These are phyloP conservation scores for Boletus tylopilopsis DNA, from an alignment of 768 basidiomycete species.

Conservation along the genomic window DNA sequence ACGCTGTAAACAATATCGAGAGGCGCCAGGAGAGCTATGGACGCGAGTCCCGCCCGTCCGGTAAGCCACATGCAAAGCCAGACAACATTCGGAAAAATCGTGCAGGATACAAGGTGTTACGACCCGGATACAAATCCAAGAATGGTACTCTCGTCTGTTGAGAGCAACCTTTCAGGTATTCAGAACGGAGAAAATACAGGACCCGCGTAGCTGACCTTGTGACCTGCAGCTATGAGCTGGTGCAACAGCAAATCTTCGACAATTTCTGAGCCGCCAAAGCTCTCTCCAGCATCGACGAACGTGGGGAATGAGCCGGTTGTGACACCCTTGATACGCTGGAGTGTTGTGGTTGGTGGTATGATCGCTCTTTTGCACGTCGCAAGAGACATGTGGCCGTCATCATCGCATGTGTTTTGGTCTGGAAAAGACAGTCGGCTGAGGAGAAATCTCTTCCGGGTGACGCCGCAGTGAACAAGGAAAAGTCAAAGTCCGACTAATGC, in stretches of 20 bases:
- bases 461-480: conserved; percentile 64
- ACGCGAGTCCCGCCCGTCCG: conserved; percentile 68
- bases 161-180: conserved; percentile 60
- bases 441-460: conserved; percentile 90
- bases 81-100: conserved; percentile 56
- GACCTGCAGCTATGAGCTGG: conserved; percentile 59
- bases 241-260: conserved; percentile 84
- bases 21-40: conserved; percentile 67
- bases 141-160: conserved; percentile 50
- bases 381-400: conserved; percentile 35
- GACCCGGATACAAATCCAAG: conserved; percentile 88
- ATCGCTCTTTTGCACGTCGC: conserved; percentile 79
- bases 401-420: conserved; percentile 49
- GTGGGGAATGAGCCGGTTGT: conserved; percentile 96
- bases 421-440: conserved; percentile 57
- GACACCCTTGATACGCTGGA: conserved; percentile 92
- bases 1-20: conserved; percentile 81
- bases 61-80: conserved; percentile 63
- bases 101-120: conserved; percentile 81
- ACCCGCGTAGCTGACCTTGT: conserved; percentile 42
- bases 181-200: background rate
- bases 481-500: no score
- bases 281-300: conserved; percentile 90
- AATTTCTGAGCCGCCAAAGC: conserved; percentile 85
- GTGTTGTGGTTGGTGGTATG: conserved; percentile 85